Evolutionary conservation across 257 asterid genomes (phyloP).

Genomic region (Scutellaria galericulata): DNA sequence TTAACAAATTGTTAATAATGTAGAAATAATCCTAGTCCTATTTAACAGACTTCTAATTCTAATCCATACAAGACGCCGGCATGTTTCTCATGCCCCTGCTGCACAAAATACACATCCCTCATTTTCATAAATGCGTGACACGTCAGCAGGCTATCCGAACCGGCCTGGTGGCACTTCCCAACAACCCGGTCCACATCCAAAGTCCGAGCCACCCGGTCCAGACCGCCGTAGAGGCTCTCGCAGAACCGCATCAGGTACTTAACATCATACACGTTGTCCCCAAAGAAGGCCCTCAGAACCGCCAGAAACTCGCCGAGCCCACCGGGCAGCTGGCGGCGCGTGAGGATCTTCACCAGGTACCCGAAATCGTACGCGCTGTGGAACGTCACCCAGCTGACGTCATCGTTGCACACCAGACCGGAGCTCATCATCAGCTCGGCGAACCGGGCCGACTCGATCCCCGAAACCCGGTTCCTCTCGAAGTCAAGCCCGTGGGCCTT

Average conservation of each 20-base stretch:
- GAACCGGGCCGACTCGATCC: conserved; percentile 52
- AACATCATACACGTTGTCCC: conserved; percentile 51
- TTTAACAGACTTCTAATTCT: conserved; percentile 24
- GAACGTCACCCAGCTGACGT: conserved; percentile 55
- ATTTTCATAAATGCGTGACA: conserved; percentile 58
- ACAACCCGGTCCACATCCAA: conserved; percentile 51
- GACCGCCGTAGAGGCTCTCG: conserved; percentile 48
- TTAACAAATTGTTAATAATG: too few relatives aligned
- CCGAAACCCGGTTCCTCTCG: conserved; percentile 43
- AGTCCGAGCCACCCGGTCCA: conserved; percentile 51
- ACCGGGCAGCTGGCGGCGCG: conserved; percentile 50
- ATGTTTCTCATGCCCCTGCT: conserved; percentile 38
- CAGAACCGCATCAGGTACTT: conserved; percentile 53
- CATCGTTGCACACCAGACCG: conserved; percentile 56
- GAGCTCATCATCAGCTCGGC: conserved; percentile 56
- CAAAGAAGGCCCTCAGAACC: conserved; percentile 43
- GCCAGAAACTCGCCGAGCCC: conserved; percentile 40
- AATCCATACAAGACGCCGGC: conserved; percentile 58
- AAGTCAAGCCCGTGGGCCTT: conserved; percentile 53
- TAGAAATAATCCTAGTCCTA: too few relatives aligned
- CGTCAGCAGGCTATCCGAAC: conserved; percentile 67
- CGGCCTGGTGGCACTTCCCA: conserved; percentile 63
- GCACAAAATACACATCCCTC: conserved; percentile 47
- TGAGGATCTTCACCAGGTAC: conserved; percentile 53
- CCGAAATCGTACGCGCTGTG: conserved; percentile 67